Percentiles rank a stretch among this genome's conserved stretches.
phyloP scores from a whole-genome alignment of 139 green algal species.

The Haematococcus lacustris region DNA sequence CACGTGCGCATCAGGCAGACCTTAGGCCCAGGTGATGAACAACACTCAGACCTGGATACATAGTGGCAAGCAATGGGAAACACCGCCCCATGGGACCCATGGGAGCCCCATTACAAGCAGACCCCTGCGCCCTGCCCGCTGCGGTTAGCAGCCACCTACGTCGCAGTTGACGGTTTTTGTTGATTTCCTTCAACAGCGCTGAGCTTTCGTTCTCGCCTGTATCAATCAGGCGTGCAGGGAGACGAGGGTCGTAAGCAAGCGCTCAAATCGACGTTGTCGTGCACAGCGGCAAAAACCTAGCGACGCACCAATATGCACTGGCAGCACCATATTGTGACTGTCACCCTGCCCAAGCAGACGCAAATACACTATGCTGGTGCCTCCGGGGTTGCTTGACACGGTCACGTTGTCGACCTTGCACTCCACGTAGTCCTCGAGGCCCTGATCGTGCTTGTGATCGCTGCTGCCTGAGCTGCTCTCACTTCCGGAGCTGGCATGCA shows the following conservation, averaged over 20 bases:
- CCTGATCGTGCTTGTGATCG: background rate
- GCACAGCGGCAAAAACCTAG: background rate
- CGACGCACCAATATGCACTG: constrained; percentile 12
- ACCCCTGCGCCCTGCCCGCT: no score
- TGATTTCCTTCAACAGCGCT: constrained; percentile 42
- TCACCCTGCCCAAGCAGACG: background rate
- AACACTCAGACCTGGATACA: no score
- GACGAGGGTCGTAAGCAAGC: background rate
- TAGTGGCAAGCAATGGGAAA: no score
- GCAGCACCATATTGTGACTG: constrained; percentile 9
- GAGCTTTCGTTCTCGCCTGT: constrained; percentile 43
- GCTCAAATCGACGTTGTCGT: background rate
- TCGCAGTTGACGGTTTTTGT: constrained; percentile 25
- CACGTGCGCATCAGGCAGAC: no score
- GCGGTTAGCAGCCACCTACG: no score
- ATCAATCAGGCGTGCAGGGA: background rate
- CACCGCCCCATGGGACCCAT: no score
- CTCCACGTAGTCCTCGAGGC: constrained; percentile 7
- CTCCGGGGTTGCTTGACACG: constrained; percentile 7
- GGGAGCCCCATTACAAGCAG: no score
- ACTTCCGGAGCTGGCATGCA: no score
- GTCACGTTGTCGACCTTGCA: constrained; percentile 12
- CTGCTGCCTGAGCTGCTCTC: no score
- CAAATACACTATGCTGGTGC: background rate
- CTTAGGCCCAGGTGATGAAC: no score